Evolutionary conservation across 202 grass and related monocot species (phyloP).

Genomic region (Panicum virgatum): DNA sequence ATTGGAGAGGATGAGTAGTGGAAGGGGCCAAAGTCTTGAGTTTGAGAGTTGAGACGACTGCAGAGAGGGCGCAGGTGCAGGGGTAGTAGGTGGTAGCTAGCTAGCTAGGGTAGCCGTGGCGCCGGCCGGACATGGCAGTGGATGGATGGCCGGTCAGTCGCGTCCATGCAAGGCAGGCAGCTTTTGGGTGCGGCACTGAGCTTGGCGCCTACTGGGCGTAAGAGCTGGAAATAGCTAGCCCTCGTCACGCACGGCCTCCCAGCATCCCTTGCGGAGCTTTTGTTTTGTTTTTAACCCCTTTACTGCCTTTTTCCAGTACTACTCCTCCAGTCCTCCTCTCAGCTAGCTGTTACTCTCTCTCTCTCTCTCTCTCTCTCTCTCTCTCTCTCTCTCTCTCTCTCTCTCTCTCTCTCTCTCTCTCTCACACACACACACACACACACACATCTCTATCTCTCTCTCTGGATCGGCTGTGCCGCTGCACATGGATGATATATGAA

Average conservation of each 20-base stretch:
- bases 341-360: too few relatives aligned
- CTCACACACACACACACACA: too few relatives aligned
- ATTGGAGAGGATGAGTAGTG: slow-evolving; percentile 3
- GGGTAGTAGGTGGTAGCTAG: neutral
- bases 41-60: slow-evolving; percentile 34
- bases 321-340: too few relatives aligned
- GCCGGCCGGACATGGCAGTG: neutral
- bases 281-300: slow-evolving; percentile 35
- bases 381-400: too few relatives aligned
- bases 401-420: too few relatives aligned
- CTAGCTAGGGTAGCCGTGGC: slow-evolving; percentile 25
- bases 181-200: slow-evolving; percentile 79
- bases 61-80: neutral
- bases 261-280: slow-evolving; percentile 25
- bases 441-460: too few relatives aligned
- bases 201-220: slow-evolving; percentile 51
- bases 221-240: slow-evolving; percentile 51
- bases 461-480: neutral
- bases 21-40: slow-evolving; percentile 54
- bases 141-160: too few relatives aligned
- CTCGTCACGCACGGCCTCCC: slow-evolving; percentile 56
- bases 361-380: too few relatives aligned
- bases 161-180: slow-evolving; percentile 35
- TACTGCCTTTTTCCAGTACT: slow-evolving; percentile 40
- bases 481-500: slow-evolving; percentile 19